Percentiles rank a stretch among this genome's conserved stretches.
Conservation (phyloP, 441 rosid genomes). For the Lepidium campestre region DNA sequence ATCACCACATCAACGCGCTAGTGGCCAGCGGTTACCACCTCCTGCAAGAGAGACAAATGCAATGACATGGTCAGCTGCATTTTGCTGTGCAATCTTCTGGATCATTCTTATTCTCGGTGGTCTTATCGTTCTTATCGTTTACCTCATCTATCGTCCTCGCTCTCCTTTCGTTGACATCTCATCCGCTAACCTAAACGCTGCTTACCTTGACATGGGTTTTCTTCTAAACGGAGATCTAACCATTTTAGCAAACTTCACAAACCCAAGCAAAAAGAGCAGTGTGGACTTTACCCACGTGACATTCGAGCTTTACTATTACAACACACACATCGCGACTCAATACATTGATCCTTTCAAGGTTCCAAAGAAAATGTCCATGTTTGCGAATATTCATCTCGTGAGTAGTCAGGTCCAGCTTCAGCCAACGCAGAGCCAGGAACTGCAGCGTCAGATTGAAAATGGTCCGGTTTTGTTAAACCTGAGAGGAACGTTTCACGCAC, state of each 20-base stretch:
- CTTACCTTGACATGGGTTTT: conserved; percentile 67
- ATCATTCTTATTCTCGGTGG: conserved; percentile 63
- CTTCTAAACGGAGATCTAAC: conserved; percentile 67
- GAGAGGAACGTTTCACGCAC: conserved; percentile 54
- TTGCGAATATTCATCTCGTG: conserved; percentile 46
- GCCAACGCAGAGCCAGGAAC: conserved; percentile 31
- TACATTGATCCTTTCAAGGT: conserved; percentile 57
- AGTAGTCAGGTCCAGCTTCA: conserved; percentile 73
- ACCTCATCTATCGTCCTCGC: conserved; percentile 80
- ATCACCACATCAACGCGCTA: conserved; percentile 13
- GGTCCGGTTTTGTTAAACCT: conserved; percentile 45
- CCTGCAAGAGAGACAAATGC: conserved; percentile 33
- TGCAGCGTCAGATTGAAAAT: conserved; percentile 46
- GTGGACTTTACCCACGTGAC: conserved; percentile 57
- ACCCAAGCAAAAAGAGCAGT: conserved; percentile 65
- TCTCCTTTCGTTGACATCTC: conserved; percentile 60
- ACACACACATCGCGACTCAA: conserved; percentile 53
- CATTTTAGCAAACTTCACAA: conserved; percentile 68
- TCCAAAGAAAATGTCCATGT: conserved; percentile 32
- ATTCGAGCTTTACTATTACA: conserved; percentile 65
- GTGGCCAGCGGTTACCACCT: conserved; percentile 11
- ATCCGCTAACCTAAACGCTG: conserved; percentile 63
- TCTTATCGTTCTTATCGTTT: conserved; percentile 52
- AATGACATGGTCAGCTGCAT: conserved; percentile 54
- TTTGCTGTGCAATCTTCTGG: conserved; percentile 66